A percentile compares a stretch with the other conserved stretches of the same genome.
phyloP scores from a whole-genome alignment of 2,329 filamentous ascomycete genomes.

The Alternaria burnsii region DNA sequence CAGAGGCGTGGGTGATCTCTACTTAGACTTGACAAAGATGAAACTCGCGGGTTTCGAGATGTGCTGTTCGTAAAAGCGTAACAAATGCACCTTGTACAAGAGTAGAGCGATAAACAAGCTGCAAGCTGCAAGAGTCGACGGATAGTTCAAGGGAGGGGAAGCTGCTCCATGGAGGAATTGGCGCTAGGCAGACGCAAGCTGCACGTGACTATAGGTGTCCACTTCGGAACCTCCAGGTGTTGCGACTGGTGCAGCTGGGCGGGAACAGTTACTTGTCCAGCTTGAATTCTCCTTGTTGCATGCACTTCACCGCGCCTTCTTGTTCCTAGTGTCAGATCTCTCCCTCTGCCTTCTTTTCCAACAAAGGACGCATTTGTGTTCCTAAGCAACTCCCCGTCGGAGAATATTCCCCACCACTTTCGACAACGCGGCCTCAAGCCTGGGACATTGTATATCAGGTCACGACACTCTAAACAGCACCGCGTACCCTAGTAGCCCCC shows the following conservation, averaged over 20 bases:
- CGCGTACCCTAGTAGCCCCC: neutral
- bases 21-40: neutral
- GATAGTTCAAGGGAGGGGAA: constrained; percentile 5
- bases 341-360: neutral
- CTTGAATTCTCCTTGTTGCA: neutral
- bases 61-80: neutral
- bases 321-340: neutral
- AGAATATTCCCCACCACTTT: constrained; percentile 31
- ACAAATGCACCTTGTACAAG: neutral
- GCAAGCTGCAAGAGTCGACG: constrained; percentile 1
- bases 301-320: constrained; percentile 3
- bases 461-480: neutral
- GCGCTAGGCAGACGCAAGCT: constrained; percentile 23
- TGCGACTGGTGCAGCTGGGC: constrained; percentile 25
- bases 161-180: constrained; percentile 21
- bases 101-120: neutral
- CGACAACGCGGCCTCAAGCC: constrained; percentile 15
- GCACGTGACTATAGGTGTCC: constrained; percentile 36
- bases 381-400: constrained; percentile 21
- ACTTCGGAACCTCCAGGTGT: constrained; percentile 35
- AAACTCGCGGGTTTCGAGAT: neutral
- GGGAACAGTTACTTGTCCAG: constrained; percentile 14
- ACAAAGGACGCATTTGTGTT: constrained; percentile 8
- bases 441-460: constrained; percentile 6
- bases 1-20: neutral